Base-by-base conservation (phyloP, 1,284 basidiomycete species). In the Irpex sp. region DNA sequence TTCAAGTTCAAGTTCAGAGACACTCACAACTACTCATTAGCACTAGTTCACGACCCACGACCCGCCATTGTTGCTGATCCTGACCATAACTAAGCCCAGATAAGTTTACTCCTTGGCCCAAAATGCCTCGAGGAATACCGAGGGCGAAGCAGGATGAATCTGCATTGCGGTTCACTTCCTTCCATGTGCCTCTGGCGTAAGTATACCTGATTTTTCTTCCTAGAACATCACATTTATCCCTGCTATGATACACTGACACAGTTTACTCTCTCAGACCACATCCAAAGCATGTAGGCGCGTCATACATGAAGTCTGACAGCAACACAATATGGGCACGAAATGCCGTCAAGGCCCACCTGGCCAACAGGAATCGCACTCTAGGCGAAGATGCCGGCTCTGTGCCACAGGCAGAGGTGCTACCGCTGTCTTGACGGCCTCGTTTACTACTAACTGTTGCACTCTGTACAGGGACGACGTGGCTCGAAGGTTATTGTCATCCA, bases 401-500 rank as follows among this genome's bases (percentile, higher is more conserved):
- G 66, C 62, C 73, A 64, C 67, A 83, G 80, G 65, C 77, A 69
- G 73, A 83, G 79, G 86, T 83, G 62, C 59, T 74, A 71, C 11
- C 37, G 50, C 21, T 26, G 5, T 3, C 4, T 11, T 13, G 5
- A 33, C 57, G 80, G 57, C 58, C 36, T 61, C 57, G 54, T 39
- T 56, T 55, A 46, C 46, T n/a, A 61, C 19, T 26, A 5, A 47
- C 59, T 67, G 59, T 68, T 65, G 61, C 61, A 66, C 68, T 53
- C 8, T 33, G 67, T 50, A 19, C 62, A 80, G 78, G 73, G 72
- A 60, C 84, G 89, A 70, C 85, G 89, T 56, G 90, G 90, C 46
- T 87, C 88, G 1, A 87, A 90, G 63, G 85, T 90, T 57, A 77
- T 99, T 62, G 90, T 99, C 46, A 92, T 99, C 61, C 97, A 99